Evolutionary conservation across 2,329 filamentous ascomycete genomes (phyloP), one percentile per base, ranked within the genome.

Genomic region (Fusarium tupiense): DNA sequence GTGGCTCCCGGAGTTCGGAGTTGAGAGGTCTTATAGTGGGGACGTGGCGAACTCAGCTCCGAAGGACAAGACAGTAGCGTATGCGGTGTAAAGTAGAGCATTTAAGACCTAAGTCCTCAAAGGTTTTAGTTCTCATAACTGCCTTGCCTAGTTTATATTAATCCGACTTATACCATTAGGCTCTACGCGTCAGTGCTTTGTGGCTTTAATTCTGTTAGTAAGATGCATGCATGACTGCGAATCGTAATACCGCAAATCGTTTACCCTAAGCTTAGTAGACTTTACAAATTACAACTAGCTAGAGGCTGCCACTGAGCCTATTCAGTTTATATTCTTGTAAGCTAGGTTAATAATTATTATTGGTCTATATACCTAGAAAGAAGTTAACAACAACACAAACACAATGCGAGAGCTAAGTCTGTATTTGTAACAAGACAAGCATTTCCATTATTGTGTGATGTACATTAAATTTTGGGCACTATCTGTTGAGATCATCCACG

Each of bases 111-210:
- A 24, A 9, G 3, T 5, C 29, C 11, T 16, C 0, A 7, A 9
- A 9, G 8, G 2, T 2, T 52, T 24, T 7, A 0, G 5, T 29
- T 16, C 2, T 8, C 1, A 26, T 13, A 14, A 4, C 4, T 0
- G 0, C 8, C 10, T 19, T 10, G 0, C 19, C 8, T 9, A 7
- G 1, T 13, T 13, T 19, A 6, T 6, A 12, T 13, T 5, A 19
- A n/a, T 7, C 3, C 11, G 6, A 29, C 8, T 29, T 5, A 3
- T 6, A 10, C 11, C 0, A 26, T 0, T 14, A 9, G 2, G 12
- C 1, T 46, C 2, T 22, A 2, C 10, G 4, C 2, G 6, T 19
- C 0, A 8, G n/a, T 8, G 0, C 10, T 41, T n/a, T 16, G 0
- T 16, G 1, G 13, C 24, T 29, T 14, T 14, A 6, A 3, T 0